A percentile compares a stretch with the other conserved stretches of the same genome.
Evolutionary conservation across 73 alveolate genomes (phyloP).

Genomic region (Paramecium pentaurelia): DNA sequence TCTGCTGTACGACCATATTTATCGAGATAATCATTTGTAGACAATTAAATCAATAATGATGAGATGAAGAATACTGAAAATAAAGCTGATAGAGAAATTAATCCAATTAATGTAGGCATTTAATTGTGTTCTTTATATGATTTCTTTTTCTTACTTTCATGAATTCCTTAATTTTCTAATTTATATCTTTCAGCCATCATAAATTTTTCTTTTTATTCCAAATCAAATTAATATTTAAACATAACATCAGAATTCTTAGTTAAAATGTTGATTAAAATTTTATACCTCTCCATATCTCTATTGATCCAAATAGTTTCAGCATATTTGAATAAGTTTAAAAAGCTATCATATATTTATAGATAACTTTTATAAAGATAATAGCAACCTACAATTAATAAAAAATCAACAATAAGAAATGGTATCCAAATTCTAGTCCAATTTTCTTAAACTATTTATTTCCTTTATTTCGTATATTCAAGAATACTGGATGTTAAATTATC

Average conservation of each 20-base stretch:
- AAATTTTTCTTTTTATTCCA: constrained; percentile 15
- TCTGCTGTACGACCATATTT: neutral
- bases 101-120: neutral
- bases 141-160: neutral
- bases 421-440: neutral
- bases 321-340: constrained; percentile 16
- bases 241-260: neutral
- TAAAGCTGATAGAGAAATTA: neutral
- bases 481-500: neutral
- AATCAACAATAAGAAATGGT: neutral
- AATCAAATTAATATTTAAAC: constrained; percentile 20
- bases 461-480: neutral
- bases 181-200: constrained; percentile 22
- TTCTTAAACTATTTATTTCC: neutral
- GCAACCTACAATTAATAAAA: neutral
- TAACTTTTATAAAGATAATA: neutral
- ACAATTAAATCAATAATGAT: neutral
- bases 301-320: neutral
- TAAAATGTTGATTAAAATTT: neutral
- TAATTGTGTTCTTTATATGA: neutral
- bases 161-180: neutral
- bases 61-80: neutral
- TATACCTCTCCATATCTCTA: constrained; percentile 31
- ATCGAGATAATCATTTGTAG: constrained; percentile 2
- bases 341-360: neutral